These are phyloP conservation scores for Tricharina praecox DNA, from an alignment of 495 filamentous ascomycete genomes.

Conservation along the genomic window DNA sequence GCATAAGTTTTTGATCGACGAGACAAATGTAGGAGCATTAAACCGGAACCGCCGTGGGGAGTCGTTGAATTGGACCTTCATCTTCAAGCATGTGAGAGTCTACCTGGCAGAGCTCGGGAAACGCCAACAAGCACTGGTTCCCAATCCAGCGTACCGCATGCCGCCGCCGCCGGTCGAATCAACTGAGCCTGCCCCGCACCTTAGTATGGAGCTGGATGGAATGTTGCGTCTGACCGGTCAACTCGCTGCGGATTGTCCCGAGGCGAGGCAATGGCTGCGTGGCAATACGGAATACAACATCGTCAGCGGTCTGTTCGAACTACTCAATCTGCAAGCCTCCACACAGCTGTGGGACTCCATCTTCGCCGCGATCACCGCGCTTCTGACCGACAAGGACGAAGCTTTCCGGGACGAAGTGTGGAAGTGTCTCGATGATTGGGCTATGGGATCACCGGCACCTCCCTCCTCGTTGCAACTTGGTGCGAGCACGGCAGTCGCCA, in stretches of 20 bases:
- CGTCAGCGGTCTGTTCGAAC: conserved; percentile 19
- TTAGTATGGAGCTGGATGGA: conserved; percentile 77
- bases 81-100: conserved; percentile 51
- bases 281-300: conserved; percentile 35
- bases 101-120: conserved; percentile 24
- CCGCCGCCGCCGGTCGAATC: conserved; percentile 29
- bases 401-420: conserved; percentile 19
- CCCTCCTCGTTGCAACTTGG: conserved; percentile 16
- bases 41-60: conserved; percentile 61
- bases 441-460: conserved; percentile 3
- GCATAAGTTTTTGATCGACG: conserved; percentile 78
- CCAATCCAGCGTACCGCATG: conserved; percentile 15
- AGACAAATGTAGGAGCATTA: conserved; percentile 51
- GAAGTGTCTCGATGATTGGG: conserved; percentile 23
- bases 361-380: conserved; percentile 24
- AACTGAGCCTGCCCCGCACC: conserved; percentile 64
- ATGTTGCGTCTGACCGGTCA: conserved; percentile 77
- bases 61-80: conserved; percentile 78
- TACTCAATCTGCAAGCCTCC: conserved; percentile 18
- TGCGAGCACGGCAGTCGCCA: background rate
- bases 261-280: conserved; percentile 42
- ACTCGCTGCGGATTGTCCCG: conserved; percentile 51
- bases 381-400: conserved; percentile 23
- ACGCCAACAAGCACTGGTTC: conserved; percentile 15
- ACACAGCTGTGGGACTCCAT: conserved; percentile 27